Base-by-base conservation (phyloP, 73 alveolate species). In the Effrenium voratum region DNA sequence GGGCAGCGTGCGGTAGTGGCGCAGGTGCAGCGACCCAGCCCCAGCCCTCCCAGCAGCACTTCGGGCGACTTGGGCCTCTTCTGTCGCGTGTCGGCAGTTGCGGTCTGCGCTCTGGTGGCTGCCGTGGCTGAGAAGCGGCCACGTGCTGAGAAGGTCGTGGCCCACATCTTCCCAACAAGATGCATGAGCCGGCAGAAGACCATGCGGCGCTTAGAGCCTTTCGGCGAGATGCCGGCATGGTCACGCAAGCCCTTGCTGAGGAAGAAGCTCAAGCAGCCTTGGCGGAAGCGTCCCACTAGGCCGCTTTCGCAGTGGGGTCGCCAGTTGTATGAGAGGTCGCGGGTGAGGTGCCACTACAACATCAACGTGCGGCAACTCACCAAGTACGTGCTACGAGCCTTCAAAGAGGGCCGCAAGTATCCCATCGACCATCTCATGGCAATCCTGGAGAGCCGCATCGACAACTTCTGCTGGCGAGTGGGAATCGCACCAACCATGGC, bases 401-500 rank as follows among this genome's bases (percentile, higher is more conserved):
- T 87, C 68, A 87, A 87, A 83, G 95, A 87, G 84, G 95, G 95
- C 16, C 95, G 95, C 49, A 87, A 87, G 95, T 83, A 87, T 47
- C 95, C 95, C 26, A 87, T 87, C 68, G 95, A 87, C 28, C 47
- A n/a, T 87, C 47, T 87, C 44, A 87, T 87, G 95, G 83, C 79
- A 41, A 87, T 87, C 41, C 95, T 87, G 68, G 95, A 87, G 49
- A 87, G 95, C 95, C 95, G 95, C 49, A 40, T 87, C 75, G 95
- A 87, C 95, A 87, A 87, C 83, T 87, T 87, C 43, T 45, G 79
- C 70, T 87, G 95, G 95, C 95, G 95, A 26, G 95, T 87, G 68
- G 95, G 95, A 40, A 44, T 87, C n/a, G 95, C 95, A 73, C 95
- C 82, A 19, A 87, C 95, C 68, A 87, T 87, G 95, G 95, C 95